These are phyloP conservation scores for Chaetomiaceae sp. DNA, from an alignment of 2,329 filamentous ascomycete species.

Conservation along the genomic window DNA sequence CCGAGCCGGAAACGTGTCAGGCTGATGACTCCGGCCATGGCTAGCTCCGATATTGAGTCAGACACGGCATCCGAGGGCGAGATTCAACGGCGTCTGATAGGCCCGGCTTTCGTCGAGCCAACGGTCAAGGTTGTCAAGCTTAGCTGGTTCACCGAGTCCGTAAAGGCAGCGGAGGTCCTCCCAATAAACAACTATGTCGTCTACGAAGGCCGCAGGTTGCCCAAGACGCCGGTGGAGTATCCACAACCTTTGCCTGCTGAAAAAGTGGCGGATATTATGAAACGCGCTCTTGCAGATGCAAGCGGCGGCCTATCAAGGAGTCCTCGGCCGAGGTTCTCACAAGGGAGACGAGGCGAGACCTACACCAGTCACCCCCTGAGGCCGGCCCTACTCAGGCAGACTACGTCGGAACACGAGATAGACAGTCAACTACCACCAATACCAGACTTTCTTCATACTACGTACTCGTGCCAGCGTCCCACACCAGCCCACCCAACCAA, in stretches of 20 bases:
- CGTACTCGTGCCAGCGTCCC: constrained; percentile 76
- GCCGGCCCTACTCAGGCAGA: constrained; percentile 55
- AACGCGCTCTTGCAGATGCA: constrained; percentile 30
- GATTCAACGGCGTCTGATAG: constrained; percentile 12
- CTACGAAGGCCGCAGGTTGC: constrained; percentile 45
- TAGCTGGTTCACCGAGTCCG: constrained; percentile 53
- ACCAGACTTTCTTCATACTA: constrained; percentile 61
- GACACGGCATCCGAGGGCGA: constrained; percentile 29
- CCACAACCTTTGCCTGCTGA: constrained; percentile 12
- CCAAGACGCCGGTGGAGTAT: constrained; percentile 8
- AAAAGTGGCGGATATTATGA: constrained; percentile 30
- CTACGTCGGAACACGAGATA: constrained; percentile 74
- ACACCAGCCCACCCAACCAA: constrained; percentile 70
- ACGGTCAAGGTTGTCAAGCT: constrained; percentile 51
- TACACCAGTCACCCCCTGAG: constrained; percentile 17
- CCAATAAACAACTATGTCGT: constrained; percentile 50
- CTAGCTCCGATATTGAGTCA: constrained; percentile 25
- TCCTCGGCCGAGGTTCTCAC: constrained; percentile 19
- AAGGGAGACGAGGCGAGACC: constrained; percentile 16
- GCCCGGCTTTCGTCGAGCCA: constrained; percentile 7
- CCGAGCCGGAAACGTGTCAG: constrained; percentile 33
- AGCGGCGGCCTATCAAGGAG: constrained; percentile 4
- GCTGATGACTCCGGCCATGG: constrained; percentile 9
- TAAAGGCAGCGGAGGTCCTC: constrained; percentile 41
- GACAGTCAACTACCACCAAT: constrained; percentile 53